These are phyloP conservation scores for Phaffia tasmanica DNA, from an alignment of 768 basidiomycete species.

Conservation along the genomic window DNA sequence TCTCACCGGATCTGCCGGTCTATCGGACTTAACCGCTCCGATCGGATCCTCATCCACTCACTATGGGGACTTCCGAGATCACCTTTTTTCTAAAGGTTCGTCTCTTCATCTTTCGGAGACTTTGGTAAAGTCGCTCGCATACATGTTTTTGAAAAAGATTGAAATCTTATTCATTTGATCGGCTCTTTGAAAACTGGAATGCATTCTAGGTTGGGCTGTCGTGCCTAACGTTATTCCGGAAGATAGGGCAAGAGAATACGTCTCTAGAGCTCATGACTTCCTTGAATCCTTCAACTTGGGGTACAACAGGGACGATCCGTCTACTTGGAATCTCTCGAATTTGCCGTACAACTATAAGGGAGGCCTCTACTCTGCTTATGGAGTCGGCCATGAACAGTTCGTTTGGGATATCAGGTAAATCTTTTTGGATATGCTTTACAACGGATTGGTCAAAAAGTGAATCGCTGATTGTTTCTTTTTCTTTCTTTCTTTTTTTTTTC, in stretches of 20 bases:
- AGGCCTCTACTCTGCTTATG: constrained; percentile 30
- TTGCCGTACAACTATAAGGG: constrained; percentile 8
- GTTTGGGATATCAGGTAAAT: constrained; percentile 29
- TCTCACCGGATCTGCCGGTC: no score
- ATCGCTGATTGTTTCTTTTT: no score
- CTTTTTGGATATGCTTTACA: no score
- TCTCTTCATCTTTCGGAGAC: neutral
- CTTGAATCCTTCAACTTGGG: constrained; percentile 29
- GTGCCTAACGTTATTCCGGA: constrained; percentile 32
- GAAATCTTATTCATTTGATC: no score
- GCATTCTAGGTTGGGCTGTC: constrained; percentile 29
- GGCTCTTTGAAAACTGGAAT: constrained; percentile 2
- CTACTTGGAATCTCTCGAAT: constrained; percentile 23
- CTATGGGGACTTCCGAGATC: constrained; percentile 21
- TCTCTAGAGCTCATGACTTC: constrained; percentile 28
- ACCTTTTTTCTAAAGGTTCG: constrained; percentile 18
- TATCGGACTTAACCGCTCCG: no score
- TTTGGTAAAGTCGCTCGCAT: neutral
- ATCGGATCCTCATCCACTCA: no score
- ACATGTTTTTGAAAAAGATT: neutral
- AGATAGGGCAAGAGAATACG: constrained; percentile 29
- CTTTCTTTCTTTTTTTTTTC: no score
- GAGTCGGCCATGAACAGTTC: constrained; percentile 26
- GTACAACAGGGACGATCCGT: constrained; percentile 30
- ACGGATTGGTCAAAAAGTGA: no score